Evolutionary conservation across 257 asterid genomes (phyloP).

Genomic region (Scutellaria baicalensis): DNA sequence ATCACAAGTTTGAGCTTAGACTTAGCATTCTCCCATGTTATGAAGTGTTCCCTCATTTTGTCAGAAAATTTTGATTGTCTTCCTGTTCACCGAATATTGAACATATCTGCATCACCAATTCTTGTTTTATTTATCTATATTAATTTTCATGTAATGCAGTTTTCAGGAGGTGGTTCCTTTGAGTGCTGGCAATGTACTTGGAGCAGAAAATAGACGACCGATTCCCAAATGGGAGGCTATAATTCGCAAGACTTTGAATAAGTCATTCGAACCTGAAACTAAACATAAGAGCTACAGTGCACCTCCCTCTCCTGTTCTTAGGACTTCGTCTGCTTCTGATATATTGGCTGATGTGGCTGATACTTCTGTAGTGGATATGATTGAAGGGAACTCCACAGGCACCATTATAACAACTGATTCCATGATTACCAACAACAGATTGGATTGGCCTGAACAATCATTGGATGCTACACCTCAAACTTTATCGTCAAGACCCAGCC

Average conservation of each 20-base stretch:
- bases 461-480: slow-evolving; percentile 53
- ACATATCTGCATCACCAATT: neutral
- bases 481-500: slow-evolving; percentile 39
- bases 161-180: slow-evolving; percentile 95
- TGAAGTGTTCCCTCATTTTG: neutral
- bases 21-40: neutral
- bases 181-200: slow-evolving; percentile 85
- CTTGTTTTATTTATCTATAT: neutral
- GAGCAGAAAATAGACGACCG: slow-evolving; percentile 75
- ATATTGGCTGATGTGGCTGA: slow-evolving; percentile 47
- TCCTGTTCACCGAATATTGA: neutral
- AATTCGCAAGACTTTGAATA: slow-evolving; percentile 69
- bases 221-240: slow-evolving; percentile 78
- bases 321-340: slow-evolving; percentile 77
- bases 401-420: neutral
- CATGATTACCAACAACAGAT: slow-evolving; percentile 9
- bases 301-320: slow-evolving; percentile 76
- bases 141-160: slow-evolving; percentile 32
- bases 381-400: slow-evolving; percentile 21
- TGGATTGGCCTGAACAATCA: slow-evolving; percentile 90
- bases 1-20: neutral
- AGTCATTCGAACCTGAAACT: slow-evolving; percentile 40
- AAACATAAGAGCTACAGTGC: slow-evolving; percentile 71
- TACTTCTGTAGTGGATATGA: slow-evolving; percentile 30
- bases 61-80: neutral